Evolutionary conservation across 2,329 filamentous ascomycete genomes (phyloP).

Genomic region (Trichoderma endophyticum): DNA sequence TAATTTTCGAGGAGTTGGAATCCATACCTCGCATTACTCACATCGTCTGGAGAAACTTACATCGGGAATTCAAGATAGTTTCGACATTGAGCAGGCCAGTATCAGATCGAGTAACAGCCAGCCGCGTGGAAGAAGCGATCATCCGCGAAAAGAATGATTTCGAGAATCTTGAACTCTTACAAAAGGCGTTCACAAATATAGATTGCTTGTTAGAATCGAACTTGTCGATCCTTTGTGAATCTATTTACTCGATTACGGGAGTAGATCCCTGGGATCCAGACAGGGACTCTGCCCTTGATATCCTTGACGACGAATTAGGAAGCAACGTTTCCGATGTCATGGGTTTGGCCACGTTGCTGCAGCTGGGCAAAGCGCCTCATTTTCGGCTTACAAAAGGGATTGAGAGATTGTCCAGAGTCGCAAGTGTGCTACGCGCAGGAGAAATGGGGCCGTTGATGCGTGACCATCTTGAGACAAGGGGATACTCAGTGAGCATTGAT

Average conservation of each 20-base stretch:
- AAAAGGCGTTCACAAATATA: background rate
- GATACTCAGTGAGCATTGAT: background rate
- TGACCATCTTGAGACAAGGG: background rate
- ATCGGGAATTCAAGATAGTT: accelerated
- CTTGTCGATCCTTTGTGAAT: background rate
- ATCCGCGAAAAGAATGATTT: background rate
- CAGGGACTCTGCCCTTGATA: background rate
- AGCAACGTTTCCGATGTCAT: background rate
- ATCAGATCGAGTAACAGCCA: background rate
- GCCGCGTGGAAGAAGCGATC: background rate
- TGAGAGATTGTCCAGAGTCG: background rate
- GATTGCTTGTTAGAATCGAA: background rate
- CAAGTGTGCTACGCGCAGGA: background rate
- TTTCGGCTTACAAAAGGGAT: background rate
- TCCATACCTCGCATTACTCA: background rate
- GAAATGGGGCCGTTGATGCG: background rate
- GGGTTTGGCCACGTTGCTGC: background rate
- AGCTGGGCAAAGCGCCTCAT: background rate
- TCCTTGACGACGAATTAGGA: background rate
- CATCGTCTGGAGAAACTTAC: background rate
- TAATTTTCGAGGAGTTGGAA: accelerated
- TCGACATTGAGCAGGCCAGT: background rate
- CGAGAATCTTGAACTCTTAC: background rate
- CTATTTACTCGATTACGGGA: background rate
- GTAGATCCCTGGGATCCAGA: background rate